Percentiles rank a stretch among this genome's conserved stretches.
Conservation (phyloP, 768 basidiomycete species). For the Lentinula lateritia region DNA sequence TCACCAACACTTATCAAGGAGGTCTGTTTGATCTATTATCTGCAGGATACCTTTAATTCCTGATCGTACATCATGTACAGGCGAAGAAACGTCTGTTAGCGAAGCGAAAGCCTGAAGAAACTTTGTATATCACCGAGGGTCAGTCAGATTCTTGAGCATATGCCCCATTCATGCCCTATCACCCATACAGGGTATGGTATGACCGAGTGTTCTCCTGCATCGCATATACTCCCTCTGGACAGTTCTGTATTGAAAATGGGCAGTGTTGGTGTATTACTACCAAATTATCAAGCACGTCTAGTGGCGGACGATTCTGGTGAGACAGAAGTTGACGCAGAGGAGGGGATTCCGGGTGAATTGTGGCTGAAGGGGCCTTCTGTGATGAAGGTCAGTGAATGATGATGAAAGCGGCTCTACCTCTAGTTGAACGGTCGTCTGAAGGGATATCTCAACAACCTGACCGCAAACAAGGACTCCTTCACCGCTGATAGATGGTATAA, state of each 20-base stretch:
- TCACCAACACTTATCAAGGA: slow-evolving; percentile 56
- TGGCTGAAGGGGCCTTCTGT: slow-evolving; percentile 76
- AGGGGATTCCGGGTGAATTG: slow-evolving; percentile 68
- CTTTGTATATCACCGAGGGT: background rate
- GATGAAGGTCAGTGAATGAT: slow-evolving; percentile 55
- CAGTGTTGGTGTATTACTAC: slow-evolving; percentile 62
- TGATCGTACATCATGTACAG: background rate
- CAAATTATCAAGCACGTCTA: slow-evolving; percentile 72
- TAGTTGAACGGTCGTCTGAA: background rate
- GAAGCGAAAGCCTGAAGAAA: background rate
- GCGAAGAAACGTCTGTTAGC: background rate
- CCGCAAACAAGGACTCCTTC: slow-evolving; percentile 65
- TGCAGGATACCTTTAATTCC: slow-evolving; percentile 2
- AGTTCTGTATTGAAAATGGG: slow-evolving; percentile 40
- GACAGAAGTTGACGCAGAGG: slow-evolving; percentile 40
- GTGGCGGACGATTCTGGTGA: slow-evolving; percentile 59
- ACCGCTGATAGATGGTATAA: slow-evolving; percentile 79
- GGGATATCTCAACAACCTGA: slow-evolving; percentile 73
- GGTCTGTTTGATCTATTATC: slow-evolving; percentile 19
- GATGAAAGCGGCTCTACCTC: background rate
- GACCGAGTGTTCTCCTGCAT: slow-evolving; percentile 77
- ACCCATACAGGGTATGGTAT: slow-evolving; percentile 55
- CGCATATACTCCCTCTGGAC: slow-evolving; percentile 43
- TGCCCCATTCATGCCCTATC: no score
- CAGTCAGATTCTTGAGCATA: background rate